Conservation (phyloP, 805 yeast species). For the Blastobotrys muscicola region DNA sequence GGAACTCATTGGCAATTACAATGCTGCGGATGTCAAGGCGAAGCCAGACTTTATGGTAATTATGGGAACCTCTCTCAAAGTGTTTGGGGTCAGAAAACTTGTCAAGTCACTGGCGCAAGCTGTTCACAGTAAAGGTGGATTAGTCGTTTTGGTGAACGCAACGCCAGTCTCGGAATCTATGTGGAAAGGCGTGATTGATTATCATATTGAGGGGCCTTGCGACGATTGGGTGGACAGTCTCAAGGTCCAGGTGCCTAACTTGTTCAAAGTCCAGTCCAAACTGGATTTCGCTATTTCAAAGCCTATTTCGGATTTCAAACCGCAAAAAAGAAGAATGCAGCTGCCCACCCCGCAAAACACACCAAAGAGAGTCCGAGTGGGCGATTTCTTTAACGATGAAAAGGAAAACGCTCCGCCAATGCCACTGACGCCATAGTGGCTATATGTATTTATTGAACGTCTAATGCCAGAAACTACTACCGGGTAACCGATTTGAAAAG, state of each 20-base stretch:
- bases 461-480: neutral
- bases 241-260: neutral
- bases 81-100: conserved; percentile 75
- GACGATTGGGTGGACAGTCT: conserved; percentile 56
- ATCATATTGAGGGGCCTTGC: conserved; percentile 70
- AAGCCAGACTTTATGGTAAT: conserved; percentile 75
- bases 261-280: conserved; percentile 2
- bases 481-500: neutral
- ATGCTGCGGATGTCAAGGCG: conserved; percentile 47
- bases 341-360: neutral
- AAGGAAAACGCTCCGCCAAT: neutral
- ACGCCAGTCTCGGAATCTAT: conserved; percentile 45
- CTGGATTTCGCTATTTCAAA: conserved; percentile 1
- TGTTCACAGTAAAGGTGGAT: conserved; percentile 72
- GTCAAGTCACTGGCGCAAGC: conserved; percentile 60
- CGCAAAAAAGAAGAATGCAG: neutral
- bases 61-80: conserved; percentile 88
- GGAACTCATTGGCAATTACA: conserved; percentile 64
- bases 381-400: neutral
- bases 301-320: conserved; percentile 1
- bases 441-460: neutral
- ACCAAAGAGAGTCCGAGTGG: neutral
- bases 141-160: conserved; percentile 67
- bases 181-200: conserved; percentile 71
- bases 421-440: neutral